Evolutionary conservation across 371 early-diverging fungal genomes (phyloP), one percentile per base, ranked within the genome.

Genomic region (Dipsacomyces acuminosporus): DNA sequence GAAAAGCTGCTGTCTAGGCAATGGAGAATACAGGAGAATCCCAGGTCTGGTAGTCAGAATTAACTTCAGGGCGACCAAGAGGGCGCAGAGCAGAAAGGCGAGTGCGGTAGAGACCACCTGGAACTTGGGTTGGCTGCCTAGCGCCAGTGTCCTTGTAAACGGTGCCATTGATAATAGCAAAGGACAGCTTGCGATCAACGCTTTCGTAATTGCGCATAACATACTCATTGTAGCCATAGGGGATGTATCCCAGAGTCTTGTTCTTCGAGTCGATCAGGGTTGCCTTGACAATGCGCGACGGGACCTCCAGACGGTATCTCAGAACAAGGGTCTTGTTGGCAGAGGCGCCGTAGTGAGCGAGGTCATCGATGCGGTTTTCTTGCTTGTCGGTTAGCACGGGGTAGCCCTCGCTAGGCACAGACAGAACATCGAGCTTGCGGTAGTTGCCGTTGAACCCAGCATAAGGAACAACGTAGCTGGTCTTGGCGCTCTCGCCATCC

Each of bases 371-470:
- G 42, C 23, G 2, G 34, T 36, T 43, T 13, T 24, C 18, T 20
- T 35, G 26, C 14, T 24, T 11, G 21, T 56, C 45, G 5, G 48
- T 38, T 2, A 62, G 18, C 9, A 34, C 30, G 8, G 62, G 57
- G 15, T 48, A 30, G 8, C 57, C 57, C 14, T 50, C 24, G 17
- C 14, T 15, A 11, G 40, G 35, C 6, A 58, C 35, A 11, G 67
- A 30, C 2, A 66, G 47, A 1, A 66, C 55, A 33, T 54, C 35
- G 1, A 43, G 51, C 1, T 33, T 8, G 25, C 46, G 34, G 25
- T 50, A 66, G 54, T 71, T 44, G 25, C 72, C 72, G 26, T 58
- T 63, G 50, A 36, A 63, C 5, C 72, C 72, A 3, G 63, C 54
- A 47, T 63, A 72, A 0, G 72, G 71, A 18, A 72, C 60, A 7